Evolutionary conservation across 768 basidiomycete species (phyloP), one percentile per base, ranked within the genome.

Genomic region (Exidia glandulosa): DNA sequence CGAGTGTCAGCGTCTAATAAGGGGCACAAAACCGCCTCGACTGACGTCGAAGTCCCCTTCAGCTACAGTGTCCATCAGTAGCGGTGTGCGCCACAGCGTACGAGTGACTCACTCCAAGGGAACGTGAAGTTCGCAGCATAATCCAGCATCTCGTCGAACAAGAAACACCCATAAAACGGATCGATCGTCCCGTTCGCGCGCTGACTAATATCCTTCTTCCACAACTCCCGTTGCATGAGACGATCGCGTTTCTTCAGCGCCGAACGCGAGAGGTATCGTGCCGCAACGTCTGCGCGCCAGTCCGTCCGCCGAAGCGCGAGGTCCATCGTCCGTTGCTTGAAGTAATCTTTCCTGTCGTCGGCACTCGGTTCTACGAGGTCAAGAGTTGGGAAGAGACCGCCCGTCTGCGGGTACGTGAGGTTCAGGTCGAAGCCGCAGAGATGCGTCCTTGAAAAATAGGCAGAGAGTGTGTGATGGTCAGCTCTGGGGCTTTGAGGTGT

Each of bases 51-150:
- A 34, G n/a, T n/a, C 34, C 6, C 48, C 33, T 12, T 27, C 10
- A 25, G 13, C 27, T 33, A 59, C 56, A 47, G 34, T 63, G 31
- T 55, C n/a, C 25, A 10, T 48, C 19, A 10, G 48, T 33, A 57
- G 41, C 14, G 25, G 30, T 58, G 27, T 41, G 16, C 32, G 25
- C 23, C 32, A 5, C 34, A 25, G 32, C 57, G 6, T 1, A 23
- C 60, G 32, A 34, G 50, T 14, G 10, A 67, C 74, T 25, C 36
- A 74, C 73, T 69, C 80, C 79, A 81, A 1, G 87, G 87, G 66
- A 77, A 82, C 0, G 87, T 86, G 66, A 76, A 88, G 66, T 89
- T 90, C 61, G 82, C 57, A 16, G 86, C 84, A 63, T 88, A 88
- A 70, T 88, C 87, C 32, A 86, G 65, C 70, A 84, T 79, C 72